Evolutionary conservation across 371 early-diverging fungal species (phyloP), one percentile per base, ranked within the genome.

Genomic region (Lichtheimia ramosa): DNA sequence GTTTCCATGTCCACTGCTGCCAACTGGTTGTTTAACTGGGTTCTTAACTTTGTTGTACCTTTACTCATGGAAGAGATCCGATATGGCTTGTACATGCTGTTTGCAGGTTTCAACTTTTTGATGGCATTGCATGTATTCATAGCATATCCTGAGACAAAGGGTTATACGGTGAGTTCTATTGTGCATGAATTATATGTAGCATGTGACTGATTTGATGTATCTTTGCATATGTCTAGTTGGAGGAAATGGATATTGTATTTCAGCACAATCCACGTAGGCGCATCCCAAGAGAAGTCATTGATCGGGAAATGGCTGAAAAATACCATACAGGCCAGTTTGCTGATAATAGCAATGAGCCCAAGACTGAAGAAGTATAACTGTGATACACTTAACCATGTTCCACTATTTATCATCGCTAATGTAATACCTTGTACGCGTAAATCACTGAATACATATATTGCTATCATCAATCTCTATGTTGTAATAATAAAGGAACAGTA

Each of bases 1-100:
- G 86, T 89, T 56, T 89, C 89, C 46, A 58, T 92, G 25, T 87
- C 91, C 42, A 95, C 95, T 41, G 86, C 92, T 8, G 81, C 92
- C 66, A 95, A 95, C 84, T 96, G 93, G 94, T 67, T 82, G 40
- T 85, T 83, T 73, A 93, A 92, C 78, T 86, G 83, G 70, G 61
- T 83, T 42, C 69, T 91, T 24, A 84, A 75, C 15, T 81, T 83
- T 51, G 69, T 84, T 42, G 81, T 83, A 0, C 90, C 90, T 5
- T 73, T 81, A 21, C 65, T 88, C 20, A 72, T 90, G 57, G 65
- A 87, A 54, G 51, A 64, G 20, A 81, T 87, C 53, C 81, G 75
- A 48, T 90, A 81, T 75, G 79, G 84, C 16, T 66, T 85, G 39
- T 88, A 87, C 73, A 73, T 80, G 62, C 87, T 90, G 61, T 90